A percentile compares a stretch with the other conserved stretches of the same genome.
phyloP scores from a whole-genome alignment of 2,329 filamentous ascomycete species.

The Alternaria sp. region DNA sequence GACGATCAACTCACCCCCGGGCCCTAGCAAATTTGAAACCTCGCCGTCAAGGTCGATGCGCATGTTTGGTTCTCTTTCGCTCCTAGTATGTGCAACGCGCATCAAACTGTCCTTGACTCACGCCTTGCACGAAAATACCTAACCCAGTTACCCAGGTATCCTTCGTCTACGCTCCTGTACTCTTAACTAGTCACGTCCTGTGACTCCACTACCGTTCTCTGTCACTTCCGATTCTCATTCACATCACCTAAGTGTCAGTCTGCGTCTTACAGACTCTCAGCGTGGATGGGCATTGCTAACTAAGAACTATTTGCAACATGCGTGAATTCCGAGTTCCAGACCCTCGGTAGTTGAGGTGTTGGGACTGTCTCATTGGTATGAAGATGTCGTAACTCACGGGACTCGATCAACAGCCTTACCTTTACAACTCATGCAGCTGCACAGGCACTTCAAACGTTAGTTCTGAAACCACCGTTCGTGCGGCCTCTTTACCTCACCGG shows the following conservation, averaged over 20 bases:
- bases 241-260: constrained; percentile 2
- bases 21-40: background rate
- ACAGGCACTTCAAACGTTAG: background rate
- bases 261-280: constrained; percentile 10
- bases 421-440: background rate
- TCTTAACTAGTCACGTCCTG: constrained; percentile 18
- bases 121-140: background rate
- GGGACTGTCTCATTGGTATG: constrained; percentile 19
- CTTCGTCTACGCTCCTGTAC: constrained; percentile 30
- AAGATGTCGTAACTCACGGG: background rate
- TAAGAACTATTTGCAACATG: constrained; percentile 37
- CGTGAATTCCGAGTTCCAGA: constrained; percentile 24
- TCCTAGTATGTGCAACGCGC: background rate
- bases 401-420: background rate
- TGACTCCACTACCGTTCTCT: constrained; percentile 15
- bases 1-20: background rate
- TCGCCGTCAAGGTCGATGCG: background rate
- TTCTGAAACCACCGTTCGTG: constrained; percentile 2
- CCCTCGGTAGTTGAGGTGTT: constrained; percentile 18
- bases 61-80: background rate
- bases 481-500: background rate
- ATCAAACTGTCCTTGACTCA: background rate
- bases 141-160: background rate
- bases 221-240: background rate
- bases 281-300: constrained; percentile 21